These are phyloP conservation scores for Triticum timopheevii DNA, from an alignment of 176 grass and related monocot genomes.

Conservation along the genomic window DNA sequence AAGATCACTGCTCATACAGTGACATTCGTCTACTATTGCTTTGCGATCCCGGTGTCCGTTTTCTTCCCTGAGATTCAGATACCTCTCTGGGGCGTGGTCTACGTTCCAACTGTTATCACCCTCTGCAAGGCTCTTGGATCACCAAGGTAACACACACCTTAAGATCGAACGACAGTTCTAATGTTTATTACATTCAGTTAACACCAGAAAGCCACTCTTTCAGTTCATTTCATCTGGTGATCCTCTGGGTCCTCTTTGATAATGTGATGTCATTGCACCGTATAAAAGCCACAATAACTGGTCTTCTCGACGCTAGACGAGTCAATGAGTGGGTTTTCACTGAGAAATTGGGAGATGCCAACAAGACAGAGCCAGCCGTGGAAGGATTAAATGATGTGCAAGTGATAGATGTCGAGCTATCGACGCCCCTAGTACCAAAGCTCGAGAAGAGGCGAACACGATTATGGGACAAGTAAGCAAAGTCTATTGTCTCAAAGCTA, in stretches of 20 bases:
- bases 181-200: background rate
- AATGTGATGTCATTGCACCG: constrained; percentile 92
- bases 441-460: constrained; percentile 44
- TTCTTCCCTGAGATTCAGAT: constrained; percentile 67
- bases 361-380: constrained; percentile 57
- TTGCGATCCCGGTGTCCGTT: constrained; percentile 60
- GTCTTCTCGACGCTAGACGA: constrained; percentile 67
- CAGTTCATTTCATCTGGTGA: constrained; percentile 90
- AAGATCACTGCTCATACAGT: constrained; percentile 68
- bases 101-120: constrained; percentile 50
- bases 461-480: constrained; percentile 59
- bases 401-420: constrained; percentile 43
- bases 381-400: constrained; percentile 39
- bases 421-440: constrained; percentile 42
- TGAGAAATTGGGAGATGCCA: constrained; percentile 69
- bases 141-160: constrained; percentile 55
- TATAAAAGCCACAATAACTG: constrained; percentile 61
- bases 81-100: constrained; percentile 67
- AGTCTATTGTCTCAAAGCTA: constrained; percentile 5
- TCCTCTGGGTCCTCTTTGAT: constrained; percentile 86
- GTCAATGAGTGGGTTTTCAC: constrained; percentile 98
- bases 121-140: constrained; percentile 76
- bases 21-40: constrained; percentile 82
- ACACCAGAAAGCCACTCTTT: background rate
- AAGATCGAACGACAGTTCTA: background rate